Evolutionary conservation across 2,329 filamentous ascomycete species (phyloP).

Genomic region (Verticillium alfalfae): DNA sequence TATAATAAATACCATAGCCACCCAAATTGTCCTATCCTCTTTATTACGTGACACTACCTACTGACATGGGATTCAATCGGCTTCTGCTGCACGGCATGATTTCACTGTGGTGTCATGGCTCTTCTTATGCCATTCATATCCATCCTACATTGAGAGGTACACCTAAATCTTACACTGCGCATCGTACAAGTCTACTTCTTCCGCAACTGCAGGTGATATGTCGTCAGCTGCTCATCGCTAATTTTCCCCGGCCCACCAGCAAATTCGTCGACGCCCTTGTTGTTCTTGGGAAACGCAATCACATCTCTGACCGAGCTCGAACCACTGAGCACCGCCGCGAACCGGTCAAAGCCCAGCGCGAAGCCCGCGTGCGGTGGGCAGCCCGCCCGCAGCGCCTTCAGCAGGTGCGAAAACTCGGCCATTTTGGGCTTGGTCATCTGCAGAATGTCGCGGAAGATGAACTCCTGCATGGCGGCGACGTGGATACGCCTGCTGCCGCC

Average conservation of each 20-base stretch:
- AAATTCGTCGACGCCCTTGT: constrained; percentile 79
- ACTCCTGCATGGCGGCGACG: constrained; percentile 73
- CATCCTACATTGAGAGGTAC: neutral
- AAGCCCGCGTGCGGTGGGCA: constrained; percentile 95
- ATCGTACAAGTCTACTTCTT: neutral
- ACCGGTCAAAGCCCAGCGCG: constrained; percentile 83
- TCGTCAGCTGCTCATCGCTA: constrained; percentile 47
- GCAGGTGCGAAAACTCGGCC: constrained; percentile 77
- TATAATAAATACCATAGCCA: neutral
- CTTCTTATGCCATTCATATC: neutral
- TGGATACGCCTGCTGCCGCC: constrained; percentile 93
- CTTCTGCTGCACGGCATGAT: no score
- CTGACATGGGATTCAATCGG: no score
- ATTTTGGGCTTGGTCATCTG: constrained; percentile 69
- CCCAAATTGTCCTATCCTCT: no score
- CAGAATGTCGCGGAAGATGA: constrained; percentile 77
- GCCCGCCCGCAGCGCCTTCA: constrained; percentile 75
- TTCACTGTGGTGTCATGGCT: neutral
- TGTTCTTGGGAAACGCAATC: constrained; percentile 94
- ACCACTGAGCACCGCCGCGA: constrained; percentile 74
- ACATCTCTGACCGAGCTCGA: constrained; percentile 81
- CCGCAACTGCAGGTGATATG: constrained; percentile 36
- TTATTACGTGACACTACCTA: no score
- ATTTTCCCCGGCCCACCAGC: constrained; percentile 71
- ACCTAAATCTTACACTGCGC: neutral